Evolutionary conservation across 1,284 basidiomycete species (phyloP).

Genomic region (Ustilago shanxiensis): DNA sequence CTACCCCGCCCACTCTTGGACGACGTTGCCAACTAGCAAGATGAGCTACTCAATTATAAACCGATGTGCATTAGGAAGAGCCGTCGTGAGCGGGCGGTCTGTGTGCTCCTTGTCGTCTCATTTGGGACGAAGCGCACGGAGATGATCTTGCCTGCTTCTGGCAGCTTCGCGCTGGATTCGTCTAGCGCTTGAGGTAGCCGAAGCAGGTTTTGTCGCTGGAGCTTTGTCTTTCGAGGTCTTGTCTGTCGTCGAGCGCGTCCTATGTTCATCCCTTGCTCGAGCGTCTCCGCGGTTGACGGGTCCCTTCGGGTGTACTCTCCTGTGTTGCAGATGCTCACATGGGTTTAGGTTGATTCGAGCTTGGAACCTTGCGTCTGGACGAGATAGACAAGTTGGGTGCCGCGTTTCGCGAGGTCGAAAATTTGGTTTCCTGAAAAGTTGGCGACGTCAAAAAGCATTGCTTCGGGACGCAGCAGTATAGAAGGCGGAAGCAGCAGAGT

Average conservation of each 20-base stretch:
- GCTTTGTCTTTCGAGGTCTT: conserved; percentile 39
- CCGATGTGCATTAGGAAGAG: conserved; percentile 69
- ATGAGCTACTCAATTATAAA: conserved; percentile 66
- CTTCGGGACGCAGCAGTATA: not conserved
- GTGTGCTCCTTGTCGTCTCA: conserved; percentile 56
- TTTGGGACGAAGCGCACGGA: conserved; percentile 37
- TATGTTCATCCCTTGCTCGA: conserved; percentile 54
- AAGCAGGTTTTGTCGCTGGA: conserved; percentile 25
- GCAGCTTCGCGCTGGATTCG: conserved; percentile 29
- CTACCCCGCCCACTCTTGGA: not conserved
- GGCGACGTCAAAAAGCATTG: conserved; percentile 18
- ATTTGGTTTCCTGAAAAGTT: conserved; percentile 57
- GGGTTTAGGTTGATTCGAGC: conserved; percentile 49
- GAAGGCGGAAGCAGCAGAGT: not conserved
- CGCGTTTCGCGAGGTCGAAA: conserved; percentile 59
- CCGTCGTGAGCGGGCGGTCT: conserved; percentile 69
- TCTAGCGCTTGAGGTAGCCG: conserved; percentile 38
- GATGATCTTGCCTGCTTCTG: conserved; percentile 9
- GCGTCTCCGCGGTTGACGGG: conserved; percentile 48
- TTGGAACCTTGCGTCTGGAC: conserved; percentile 45
- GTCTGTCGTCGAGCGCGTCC: conserved; percentile 47
- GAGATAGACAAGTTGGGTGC: conserved; percentile 54
- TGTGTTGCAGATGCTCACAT: conserved; percentile 43
- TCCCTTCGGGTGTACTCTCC: conserved; percentile 39
- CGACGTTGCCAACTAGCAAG: conserved; percentile 47